Conservation (phyloP, 176 grass and related monocot genomes). For the Typha latifolia region DNA sequence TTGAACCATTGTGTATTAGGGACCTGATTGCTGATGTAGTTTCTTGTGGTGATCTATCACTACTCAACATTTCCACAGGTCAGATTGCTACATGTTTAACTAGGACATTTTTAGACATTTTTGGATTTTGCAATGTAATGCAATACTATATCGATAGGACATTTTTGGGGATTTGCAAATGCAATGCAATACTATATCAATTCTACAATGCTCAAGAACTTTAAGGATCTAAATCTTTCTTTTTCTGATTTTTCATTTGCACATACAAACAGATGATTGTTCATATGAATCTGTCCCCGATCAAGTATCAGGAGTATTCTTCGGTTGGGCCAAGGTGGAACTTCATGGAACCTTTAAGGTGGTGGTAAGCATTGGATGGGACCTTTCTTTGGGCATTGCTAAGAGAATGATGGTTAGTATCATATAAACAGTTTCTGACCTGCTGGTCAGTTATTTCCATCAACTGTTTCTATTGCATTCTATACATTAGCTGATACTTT, state of each 20-base stretch:
- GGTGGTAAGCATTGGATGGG: slow-evolving; percentile 60
- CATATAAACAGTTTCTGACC: background rate
- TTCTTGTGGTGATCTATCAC: slow-evolving; percentile 23
- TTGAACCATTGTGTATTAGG: slow-evolving; percentile 48
- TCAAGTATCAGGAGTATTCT: slow-evolving; percentile 62
- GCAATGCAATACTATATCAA: background rate
- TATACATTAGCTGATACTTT: slow-evolving; percentile 1
- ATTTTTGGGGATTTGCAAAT: background rate
- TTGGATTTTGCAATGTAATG: too few relatives aligned
- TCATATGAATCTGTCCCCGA: slow-evolving; percentile 62
- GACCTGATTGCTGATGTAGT: slow-evolving; percentile 19
- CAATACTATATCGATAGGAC: background rate
- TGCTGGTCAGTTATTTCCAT: background rate
- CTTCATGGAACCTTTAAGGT: slow-evolving; percentile 33
- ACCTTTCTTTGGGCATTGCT: slow-evolving; percentile 27
- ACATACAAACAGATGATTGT: slow-evolving; percentile 31
- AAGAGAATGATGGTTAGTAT: slow-evolving; percentile 58
- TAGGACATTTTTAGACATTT: background rate
- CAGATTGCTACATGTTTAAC: background rate
- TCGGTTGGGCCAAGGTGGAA: slow-evolving; percentile 73
- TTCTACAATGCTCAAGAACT: background rate
- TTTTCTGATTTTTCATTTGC: background rate
- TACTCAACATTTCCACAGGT: slow-evolving; percentile 36
- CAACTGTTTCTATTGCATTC: background rate
- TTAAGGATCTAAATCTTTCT: background rate